Base-by-base conservation (phyloP, 371 early-diverging fungal species). In the Actinomortierella ambigua region DNA sequence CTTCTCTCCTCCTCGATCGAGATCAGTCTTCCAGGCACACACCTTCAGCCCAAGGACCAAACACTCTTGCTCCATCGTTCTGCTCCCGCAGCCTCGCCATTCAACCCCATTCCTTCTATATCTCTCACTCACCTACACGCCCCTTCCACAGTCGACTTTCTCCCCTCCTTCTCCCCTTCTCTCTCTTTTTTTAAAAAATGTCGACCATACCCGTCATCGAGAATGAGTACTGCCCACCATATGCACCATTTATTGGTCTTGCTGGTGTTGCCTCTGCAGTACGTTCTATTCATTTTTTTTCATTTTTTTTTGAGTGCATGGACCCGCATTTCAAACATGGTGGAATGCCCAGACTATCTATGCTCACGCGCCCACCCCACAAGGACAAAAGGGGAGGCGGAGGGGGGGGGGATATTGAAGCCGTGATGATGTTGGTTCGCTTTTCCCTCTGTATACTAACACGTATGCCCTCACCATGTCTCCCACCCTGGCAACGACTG, bases 241-340 rank as follows among this genome's bases (percentile, higher is more conserved):
- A 81, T 64, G 84, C 90, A 48, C 82, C 88, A 40, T 89, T 89
- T 76, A 88, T 89, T 63, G 90, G 90, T 8, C 84, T 88, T 68
- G 86, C 85, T 61, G 90, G 90, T 18, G 82, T 85, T 1, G 80
- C 82, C 24, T 63, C 81, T n/a, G 89, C 90, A 49, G 78, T 77
- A 77, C 7, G 63, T 55, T 6, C 6, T 9, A 60, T 55, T 6
- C 6, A 5, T 50, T 3, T 50, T 39, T 47, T 18, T 28, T 1
- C 9, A 11, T 20, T 28, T 40, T 11, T 7, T 39, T 28, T 39
- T 53, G n/a, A 8, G 13, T 34, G 53, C 11, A 23, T 34, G 28
- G 39, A 7, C 18, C 28, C 23, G 40, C 18, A 7, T 6, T 44
- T 49, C 20, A 41, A 14, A 14, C 2, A 17, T 22, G 46, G 1